A percentile compares a stretch with the other conserved stretches of the same genome.
Conservation (phyloP, 352 stramenopile species). For the Phytophthora brassicae region DNA sequence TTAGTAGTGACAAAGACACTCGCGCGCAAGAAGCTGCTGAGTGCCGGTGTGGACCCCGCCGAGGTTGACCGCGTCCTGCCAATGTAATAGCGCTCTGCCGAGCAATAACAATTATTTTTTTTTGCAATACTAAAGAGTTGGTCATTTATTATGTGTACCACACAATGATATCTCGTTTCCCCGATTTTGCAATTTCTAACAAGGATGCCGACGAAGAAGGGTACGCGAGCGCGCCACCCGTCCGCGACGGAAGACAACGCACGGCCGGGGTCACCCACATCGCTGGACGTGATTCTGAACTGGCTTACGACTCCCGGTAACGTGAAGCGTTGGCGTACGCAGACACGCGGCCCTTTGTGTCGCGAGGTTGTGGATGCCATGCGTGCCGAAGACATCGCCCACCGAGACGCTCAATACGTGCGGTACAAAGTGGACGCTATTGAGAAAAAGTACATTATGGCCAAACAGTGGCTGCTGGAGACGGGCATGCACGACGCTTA, state of each 20-base stretch:
- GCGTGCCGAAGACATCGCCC: conserved; percentile 20
- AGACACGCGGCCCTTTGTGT: conserved; percentile 12
- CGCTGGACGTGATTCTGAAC: conserved; percentile 35
- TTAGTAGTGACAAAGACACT: conserved; percentile 43
- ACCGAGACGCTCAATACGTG: conserved; percentile 33
- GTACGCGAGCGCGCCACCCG: conserved; percentile 1
- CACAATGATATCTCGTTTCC: too few relatives aligned
- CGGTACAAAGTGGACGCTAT: conserved; percentile 36
- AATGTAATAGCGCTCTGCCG: conserved; percentile 13
- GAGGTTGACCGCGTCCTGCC: conserved; percentile 53
- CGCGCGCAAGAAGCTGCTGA: conserved; percentile 46
- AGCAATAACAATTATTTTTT: too few relatives aligned
- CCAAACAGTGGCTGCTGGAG: conserved; percentile 41
- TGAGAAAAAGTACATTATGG: conserved; percentile 44
- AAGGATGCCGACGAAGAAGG: background rate
- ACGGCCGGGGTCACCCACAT: conserved; percentile 19
- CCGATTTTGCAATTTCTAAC: too few relatives aligned
- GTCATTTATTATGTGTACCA: too few relatives aligned
- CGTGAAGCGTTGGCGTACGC: conserved; percentile 35
- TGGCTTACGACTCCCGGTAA: conserved; percentile 41
- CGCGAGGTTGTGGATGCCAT: conserved; percentile 35
- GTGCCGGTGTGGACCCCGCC: conserved; percentile 35
- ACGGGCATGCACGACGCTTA: conserved; percentile 40
- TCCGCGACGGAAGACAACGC: conserved; percentile 24
- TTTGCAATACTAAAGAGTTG: too few relatives aligned